Percentiles rank a stretch among this genome's conserved stretches.
Conservation (phyloP, 73 alveolate genomes). For the Symbiodinium natans region DNA sequence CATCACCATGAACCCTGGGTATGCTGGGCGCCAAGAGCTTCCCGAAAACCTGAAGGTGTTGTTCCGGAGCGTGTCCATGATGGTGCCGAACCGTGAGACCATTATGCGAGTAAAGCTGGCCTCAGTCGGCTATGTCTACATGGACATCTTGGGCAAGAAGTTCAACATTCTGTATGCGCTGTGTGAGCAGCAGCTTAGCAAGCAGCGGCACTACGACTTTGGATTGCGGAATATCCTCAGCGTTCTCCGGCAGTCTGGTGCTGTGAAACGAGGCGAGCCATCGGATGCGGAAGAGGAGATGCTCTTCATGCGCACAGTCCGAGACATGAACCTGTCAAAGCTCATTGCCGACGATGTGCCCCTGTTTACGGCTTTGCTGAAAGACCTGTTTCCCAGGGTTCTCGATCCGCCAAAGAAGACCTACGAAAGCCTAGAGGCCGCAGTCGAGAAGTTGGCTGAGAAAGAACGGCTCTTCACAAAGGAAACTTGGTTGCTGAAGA, state of each 20-base stretch:
- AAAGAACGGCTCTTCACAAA: conserved; percentile 96
- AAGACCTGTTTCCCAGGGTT: conserved; percentile 99
- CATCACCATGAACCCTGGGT: conserved; percentile 99
- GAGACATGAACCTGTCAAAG: conserved; percentile 98
- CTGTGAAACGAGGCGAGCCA: conserved; percentile 61
- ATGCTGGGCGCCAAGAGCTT: conserved; percentile 89
- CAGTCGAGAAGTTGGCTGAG: conserved; percentile 94
- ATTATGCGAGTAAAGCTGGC: conserved; percentile 99
- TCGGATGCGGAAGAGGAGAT: conserved; percentile 81
- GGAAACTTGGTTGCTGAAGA: conserved; percentile 98
- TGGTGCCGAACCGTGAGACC: conserved; percentile 99
- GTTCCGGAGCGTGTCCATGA: conserved; percentile 99
- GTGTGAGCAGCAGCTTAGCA: conserved; percentile 99
- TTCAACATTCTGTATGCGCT: conserved; percentile 99
- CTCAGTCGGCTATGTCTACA: conserved; percentile 99
- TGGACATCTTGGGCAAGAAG: conserved; percentile 99
- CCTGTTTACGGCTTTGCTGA: conserved; percentile 98
- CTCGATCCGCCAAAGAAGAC: conserved; percentile 98
- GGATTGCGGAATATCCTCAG: conserved; percentile 83
- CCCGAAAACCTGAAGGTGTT: conserved; percentile 99
- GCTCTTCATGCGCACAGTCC: conserved; percentile 85
- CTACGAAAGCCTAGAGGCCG: conserved; percentile 98
- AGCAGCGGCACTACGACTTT: conserved; percentile 96
- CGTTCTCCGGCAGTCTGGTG: conserved; percentile 77
- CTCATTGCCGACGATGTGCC: conserved; percentile 99